Evolutionary conservation across 1,139 yeast species (phyloP), one percentile per base, ranked within the genome.

Genomic region (Hansenula anomala): DNA sequence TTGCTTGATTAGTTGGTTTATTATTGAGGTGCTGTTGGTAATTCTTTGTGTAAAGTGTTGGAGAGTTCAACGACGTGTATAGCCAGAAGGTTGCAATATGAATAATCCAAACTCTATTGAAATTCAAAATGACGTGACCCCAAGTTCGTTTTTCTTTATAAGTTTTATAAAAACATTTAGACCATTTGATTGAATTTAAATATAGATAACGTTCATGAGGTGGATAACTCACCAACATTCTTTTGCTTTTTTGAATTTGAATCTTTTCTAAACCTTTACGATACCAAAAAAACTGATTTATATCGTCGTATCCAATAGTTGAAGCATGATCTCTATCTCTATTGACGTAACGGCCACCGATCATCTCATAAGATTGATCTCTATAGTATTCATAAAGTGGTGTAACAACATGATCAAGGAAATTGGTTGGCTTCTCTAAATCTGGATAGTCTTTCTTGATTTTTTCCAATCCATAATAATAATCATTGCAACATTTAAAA

Each of bases 401-500:
- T 1, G 85, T 79, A n/a, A 85, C 78, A 1, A 71, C 71, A 41
- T 73, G 78, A 43, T 81, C 82, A 28, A 85, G 65, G 49, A 75
- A 85, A 19, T 60, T 59, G 1, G 36, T 35, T 9, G 37, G 25
- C 18, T 36, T 31, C 17, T 26, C 32, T 8, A 27, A 36, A 19
- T 51, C 50, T 5, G 49, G 46, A 14, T 41, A 15, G 4, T 30
- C 38, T 23, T 34, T 36, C 25, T 38, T 44, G 13, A 41, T 23
- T 24, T 38, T 38, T 3, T 47, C 48, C 28, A 50, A 37, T 1
- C 78, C 69, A 44, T 69, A 69, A 52, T 76, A 80, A 46, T 71
- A 71, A 50, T 83, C 90, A 38, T 74, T 72, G 43, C 87, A 79
- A 43, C 88, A 77, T 45, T 82, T 80, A 62, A 76, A 81, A 23